Base-by-base conservation (phyloP, 345 rosid species). In the Euphorbia peplus region DNA sequence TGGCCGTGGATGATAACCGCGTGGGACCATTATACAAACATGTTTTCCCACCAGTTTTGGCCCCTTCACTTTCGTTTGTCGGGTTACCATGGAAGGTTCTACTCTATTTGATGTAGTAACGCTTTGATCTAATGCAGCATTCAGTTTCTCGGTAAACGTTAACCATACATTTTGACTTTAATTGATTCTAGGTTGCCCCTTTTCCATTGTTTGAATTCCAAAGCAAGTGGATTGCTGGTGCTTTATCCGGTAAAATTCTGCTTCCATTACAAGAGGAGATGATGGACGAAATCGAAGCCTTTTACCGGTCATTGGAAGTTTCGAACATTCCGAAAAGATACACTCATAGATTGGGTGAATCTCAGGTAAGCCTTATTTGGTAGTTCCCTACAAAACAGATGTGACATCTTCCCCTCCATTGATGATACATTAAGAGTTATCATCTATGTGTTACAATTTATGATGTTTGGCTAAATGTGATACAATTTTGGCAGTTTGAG, bases 401-500 rank as follows among this genome's bases (percentile, higher is more conserved):
- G 3, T 32, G 6, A 32, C 37, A 32, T 32, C 3, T 32, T n/a
- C n/a, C n/a, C n/a, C 37, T 32, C 37, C 37, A 18, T n/a, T n/a
- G n/a, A n/a, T n/a, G n/a, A n/a, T n/a, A n/a, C n/a, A n/a, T n/a
- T n/a, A n/a, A n/a, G n/a, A n/a, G n/a, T n/a, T 32, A 5, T n/a
- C 6, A 5, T 51, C 22, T n/a, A n/a, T n/a, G n/a, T n/a, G n/a
- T n/a, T n/a, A n/a, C n/a, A n/a, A n/a, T n/a, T n/a, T n/a, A n/a
- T n/a, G n/a, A n/a, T n/a, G n/a, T n/a, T 51, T 21, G 7, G 0
- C 8, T 22, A 14, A 10, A 52, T 52, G 26, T 61, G 18, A 10
- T 9, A 32, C 6, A 32, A 32, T 3, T 73, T 54, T 65, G 70
- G 63, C 81, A 89, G 93, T 77, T 78, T 63, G 88, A 86, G 37